Evolutionary conservation across 208 protist species (phyloP).

Genomic region (Trypanosomatidae sp.): DNA sequence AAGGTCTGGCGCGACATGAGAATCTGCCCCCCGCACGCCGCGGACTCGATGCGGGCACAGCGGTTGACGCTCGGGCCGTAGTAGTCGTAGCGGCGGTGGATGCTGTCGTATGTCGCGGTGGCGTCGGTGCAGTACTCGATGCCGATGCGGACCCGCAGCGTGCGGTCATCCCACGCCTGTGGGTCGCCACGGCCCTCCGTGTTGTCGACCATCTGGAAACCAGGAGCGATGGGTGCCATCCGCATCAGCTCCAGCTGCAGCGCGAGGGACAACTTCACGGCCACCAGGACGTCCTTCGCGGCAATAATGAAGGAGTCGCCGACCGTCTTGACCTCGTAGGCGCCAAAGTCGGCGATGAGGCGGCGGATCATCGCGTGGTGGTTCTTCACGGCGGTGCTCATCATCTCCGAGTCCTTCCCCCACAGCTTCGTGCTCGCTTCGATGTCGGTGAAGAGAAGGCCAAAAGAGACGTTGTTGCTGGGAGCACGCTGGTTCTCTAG

Average conservation of each 20-base stretch:
- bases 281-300: conserved; percentile 54
- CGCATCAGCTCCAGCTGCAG: conserved; percentile 82
- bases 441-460: conserved; percentile 81
- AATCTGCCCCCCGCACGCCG: conserved; percentile 85
- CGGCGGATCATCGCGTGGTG: conserved; percentile 70
- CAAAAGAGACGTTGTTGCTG: conserved; percentile 47
- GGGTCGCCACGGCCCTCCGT: conserved; percentile 53
- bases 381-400: conserved; percentile 50
- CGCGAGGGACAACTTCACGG: conserved; percentile 60
- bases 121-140: conserved; percentile 79
- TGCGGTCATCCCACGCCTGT: conserved; percentile 33
- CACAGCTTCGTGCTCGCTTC: conserved; percentile 79
- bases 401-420: conserved; percentile 67
- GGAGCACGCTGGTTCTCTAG: conserved; percentile 44
- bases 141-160: conserved; percentile 66
- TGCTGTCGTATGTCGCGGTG: conserved; percentile 56
- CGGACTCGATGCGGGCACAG: conserved; percentile 69
- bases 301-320: conserved; percentile 89
- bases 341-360: conserved; percentile 61
- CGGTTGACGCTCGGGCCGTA: conserved; percentile 89
- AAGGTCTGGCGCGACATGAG: too few relatives aligned
- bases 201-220: conserved; percentile 60
- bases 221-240: conserved; percentile 47
- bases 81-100: conserved; percentile 86
- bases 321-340: conserved; percentile 84